These are phyloP conservation scores for Raffaelea deltoideospora DNA, from an alignment of 2,329 filamentous ascomycete genomes.

Conservation along the genomic window DNA sequence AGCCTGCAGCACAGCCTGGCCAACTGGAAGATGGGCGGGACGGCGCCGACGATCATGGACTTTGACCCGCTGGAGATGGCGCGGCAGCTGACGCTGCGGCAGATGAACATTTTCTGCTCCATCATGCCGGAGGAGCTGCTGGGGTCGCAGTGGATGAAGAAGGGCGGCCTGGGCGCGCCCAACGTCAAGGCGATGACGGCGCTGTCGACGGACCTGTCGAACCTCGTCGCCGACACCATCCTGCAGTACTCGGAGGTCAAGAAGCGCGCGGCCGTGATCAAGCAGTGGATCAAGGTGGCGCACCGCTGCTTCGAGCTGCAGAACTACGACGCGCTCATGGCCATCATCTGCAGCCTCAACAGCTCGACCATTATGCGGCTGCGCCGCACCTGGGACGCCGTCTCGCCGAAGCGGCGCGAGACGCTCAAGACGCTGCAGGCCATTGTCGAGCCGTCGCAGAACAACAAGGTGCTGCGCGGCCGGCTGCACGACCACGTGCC, in stretches of 20 bases:
- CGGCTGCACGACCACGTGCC: conserved; percentile 75
- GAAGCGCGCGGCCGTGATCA: conserved; percentile 78
- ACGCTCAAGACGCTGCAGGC: conserved; percentile 63
- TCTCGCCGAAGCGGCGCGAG: conserved; percentile 71
- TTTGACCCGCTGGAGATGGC: conserved; percentile 86
- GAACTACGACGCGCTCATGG: conserved; percentile 95
- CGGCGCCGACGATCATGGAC: conserved; percentile 61
- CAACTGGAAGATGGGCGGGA: conserved; percentile 56
- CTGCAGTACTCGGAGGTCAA: conserved; percentile 79
- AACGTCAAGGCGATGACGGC: conserved; percentile 93
- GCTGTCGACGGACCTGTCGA: conserved; percentile 81
- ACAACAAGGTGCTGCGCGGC: conserved; percentile 74
- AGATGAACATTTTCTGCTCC: conserved; percentile 79
- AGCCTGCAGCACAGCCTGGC: conserved; percentile 59
- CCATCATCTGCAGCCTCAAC: conserved; percentile 87
- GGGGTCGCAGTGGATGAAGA: conserved; percentile 88
- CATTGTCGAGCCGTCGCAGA: conserved; percentile 81
- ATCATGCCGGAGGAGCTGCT: conserved; percentile 88
- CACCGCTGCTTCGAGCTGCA: conserved; percentile 74
- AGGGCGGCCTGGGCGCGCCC: conserved; percentile 58
- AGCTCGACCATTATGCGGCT: conserved; percentile 81
- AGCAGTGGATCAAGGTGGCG: conserved; percentile 96
- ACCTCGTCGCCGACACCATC: conserved; percentile 86
- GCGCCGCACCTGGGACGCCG: conserved; percentile 79
- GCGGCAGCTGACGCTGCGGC: conserved; percentile 81